Evolutionary conservation across 2,329 filamentous ascomycete species (phyloP).

Genomic region (Penicillium sp.): DNA sequence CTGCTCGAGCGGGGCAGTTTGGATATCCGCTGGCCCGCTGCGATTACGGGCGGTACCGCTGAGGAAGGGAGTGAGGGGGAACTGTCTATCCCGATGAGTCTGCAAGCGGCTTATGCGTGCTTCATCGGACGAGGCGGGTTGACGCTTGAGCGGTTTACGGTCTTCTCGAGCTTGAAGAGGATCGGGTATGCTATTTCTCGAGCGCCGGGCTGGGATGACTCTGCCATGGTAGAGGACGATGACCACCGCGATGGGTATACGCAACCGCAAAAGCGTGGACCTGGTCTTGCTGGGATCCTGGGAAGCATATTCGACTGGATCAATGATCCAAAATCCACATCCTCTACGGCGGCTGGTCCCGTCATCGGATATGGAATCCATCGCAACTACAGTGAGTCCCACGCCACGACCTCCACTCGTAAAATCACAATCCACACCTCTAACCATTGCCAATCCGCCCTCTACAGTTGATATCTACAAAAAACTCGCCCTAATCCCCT

Average conservation of each 20-base stretch:
- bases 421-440: conserved; percentile 44
- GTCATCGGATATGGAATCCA: conserved; percentile 57
- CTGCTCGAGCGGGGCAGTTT: conserved; percentile 83
- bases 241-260: conserved; percentile 4
- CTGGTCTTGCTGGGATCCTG: conserved; percentile 35
- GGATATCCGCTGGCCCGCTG: conserved; percentile 79
- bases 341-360: conserved; percentile 47
- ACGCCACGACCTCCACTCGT: not conserved
- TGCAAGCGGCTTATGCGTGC: conserved; percentile 86
- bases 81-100: conserved; percentile 76
- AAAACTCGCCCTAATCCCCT: conserved; percentile 72
- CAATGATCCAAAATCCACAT: conserved; percentile 28
- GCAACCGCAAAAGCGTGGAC: conserved; percentile 15
- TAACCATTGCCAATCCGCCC: not conserved
- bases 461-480: conserved; percentile 68
- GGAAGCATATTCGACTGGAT: conserved; percentile 39
- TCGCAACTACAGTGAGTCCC: conserved; percentile 51
- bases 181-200: conserved; percentile 79
- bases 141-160: conserved; percentile 78
- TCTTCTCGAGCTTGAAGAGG: conserved; percentile 82
- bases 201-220: conserved; percentile 58
- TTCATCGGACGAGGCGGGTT: conserved; percentile 70
- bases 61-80: conserved; percentile 41
- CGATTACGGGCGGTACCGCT: conserved; percentile 27
- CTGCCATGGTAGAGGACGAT: conserved; percentile 27